Percentiles rank a stretch among this genome's conserved stretches.
Evolutionary conservation across 116 monocot species (phyloP).

Genomic region (Zostera marina): DNA sequence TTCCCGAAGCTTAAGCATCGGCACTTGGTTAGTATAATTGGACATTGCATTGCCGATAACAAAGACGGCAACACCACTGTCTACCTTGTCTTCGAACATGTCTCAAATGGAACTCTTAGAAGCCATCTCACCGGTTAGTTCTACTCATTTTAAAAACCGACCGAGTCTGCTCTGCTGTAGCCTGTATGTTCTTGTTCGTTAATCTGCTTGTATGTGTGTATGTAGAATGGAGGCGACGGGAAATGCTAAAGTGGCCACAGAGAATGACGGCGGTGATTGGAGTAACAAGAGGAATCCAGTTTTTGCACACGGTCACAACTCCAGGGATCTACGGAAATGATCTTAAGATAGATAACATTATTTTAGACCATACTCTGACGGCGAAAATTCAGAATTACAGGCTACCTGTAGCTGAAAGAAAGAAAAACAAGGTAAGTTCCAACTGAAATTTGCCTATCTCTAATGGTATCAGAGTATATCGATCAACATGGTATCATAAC

Average conservation of each 20-base stretch:
- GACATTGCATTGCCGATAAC: constrained; percentile 62
- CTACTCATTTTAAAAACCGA: no score
- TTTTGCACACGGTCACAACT: constrained; percentile 26
- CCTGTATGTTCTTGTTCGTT: no score
- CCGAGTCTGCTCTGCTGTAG: no score
- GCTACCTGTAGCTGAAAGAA: constrained; percentile 15
- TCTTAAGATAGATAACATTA: constrained; percentile 23
- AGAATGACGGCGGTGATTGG: constrained; percentile 52
- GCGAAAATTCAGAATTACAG: constrained; percentile 38
- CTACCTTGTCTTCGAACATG: constrained; percentile 70
- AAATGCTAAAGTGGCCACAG: constrained; percentile 65
- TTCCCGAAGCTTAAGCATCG: constrained; percentile 69
- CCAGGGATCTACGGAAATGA: constrained; percentile 33
- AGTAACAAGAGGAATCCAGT: constrained; percentile 58
- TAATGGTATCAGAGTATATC: not conserved
- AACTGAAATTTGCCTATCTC: not conserved
- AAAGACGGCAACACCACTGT: constrained; percentile 30
- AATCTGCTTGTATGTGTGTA: no score
- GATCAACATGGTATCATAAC: not conserved
- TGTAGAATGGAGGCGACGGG: constrained; percentile 11
- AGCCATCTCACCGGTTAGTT: constrained; percentile 47
- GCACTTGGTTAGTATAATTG: constrained; percentile 73
- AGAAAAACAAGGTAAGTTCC: constrained; percentile 6
- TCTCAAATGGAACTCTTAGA: constrained; percentile 54
- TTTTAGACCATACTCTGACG: constrained; percentile 32